Percentiles rank a stretch among this genome's conserved stretches.
These are phyloP conservation scores for Paecilomyces dactylethromorphus DNA, from an alignment of 2,329 filamentous ascomycete genomes.

Conservation along the genomic window DNA sequence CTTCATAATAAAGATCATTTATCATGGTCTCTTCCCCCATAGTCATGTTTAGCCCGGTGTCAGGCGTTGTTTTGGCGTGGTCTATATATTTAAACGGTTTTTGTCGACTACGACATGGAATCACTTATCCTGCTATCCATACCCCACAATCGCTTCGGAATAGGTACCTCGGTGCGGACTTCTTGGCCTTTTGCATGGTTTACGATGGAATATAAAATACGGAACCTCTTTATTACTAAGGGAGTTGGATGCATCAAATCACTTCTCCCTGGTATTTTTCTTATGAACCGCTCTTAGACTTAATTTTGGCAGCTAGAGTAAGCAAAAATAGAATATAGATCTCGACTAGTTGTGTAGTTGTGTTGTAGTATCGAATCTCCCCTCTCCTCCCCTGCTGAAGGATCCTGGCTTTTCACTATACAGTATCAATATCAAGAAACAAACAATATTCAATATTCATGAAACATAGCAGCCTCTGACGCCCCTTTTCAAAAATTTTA, in stretches of 20 bases:
- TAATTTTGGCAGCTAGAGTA: not conserved
- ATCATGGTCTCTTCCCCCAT: not conserved
- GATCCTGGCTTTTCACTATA: too few species aligned
- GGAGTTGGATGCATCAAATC: not conserved
- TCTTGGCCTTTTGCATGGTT: not conserved
- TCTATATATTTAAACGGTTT: not conserved
- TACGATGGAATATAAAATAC: not conserved
- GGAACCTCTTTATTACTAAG: not conserved
- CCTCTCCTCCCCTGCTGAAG: too few species aligned
- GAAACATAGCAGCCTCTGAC: too few species aligned
- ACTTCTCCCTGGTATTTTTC: not conserved
- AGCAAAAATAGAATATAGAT: not conserved
- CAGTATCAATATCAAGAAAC: too few species aligned
- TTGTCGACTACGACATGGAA: not conserved
- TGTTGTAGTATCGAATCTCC: not conserved
- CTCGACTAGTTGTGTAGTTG: not conserved
- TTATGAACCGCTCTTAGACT: not conserved
- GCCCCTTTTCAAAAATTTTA: not conserved
- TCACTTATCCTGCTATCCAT: conserved; percentile 6
- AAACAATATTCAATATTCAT: too few species aligned
- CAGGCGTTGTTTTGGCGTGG: not conserved
- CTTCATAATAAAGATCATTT: not conserved
- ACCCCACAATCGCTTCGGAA: not conserved
- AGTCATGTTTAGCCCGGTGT: not conserved
- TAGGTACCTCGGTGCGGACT: not conserved